Base-by-base conservation (phyloP, 345 rosid genomes). In the Microthlaspi erraticum region DNA sequence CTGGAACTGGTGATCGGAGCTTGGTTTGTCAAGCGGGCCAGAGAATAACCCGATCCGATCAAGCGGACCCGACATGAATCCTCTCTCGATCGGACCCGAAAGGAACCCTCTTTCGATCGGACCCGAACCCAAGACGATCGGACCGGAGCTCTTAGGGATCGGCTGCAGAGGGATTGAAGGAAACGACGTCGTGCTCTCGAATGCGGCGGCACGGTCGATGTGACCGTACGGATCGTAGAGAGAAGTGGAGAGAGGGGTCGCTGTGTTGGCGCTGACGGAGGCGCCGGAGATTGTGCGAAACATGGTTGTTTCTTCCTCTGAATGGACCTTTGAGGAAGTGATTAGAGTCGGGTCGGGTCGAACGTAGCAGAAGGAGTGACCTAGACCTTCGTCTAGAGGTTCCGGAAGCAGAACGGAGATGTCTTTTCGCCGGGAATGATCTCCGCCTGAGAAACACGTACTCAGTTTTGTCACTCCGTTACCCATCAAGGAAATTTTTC, bases 231-330 rank as follows among this genome's bases (percentile, higher is more conserved):
- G 74, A 60, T 92, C 95, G 48, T 83, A 33, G 7, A 89, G 65
- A 16, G 98, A 82, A 0, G 98, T 92, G 2, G 98, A 92, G 12
- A 83, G 93, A n/a, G 87, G 96, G 5, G 98, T 92, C 2, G 94
- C 84, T 0, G 98, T 81, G 81, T 92, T 92, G 72, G 98, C 98
- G 56, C 98, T 92, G 5, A 92, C 84, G 6, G 98, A 92, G 7
- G 98, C 95, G n/a, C 96, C 98, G 52, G 98, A 88, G 53, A 92
- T 92, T 41, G 98, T 66, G 14, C 91, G 86, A 84, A 88, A 92
- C 43, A 85, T 83, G 10, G 92, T 86, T 46, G 92, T 66, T 41
- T 84, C 80, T 45, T 87, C 93, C 10, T 84, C 88, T 10, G 96
- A 89, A 70, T 92, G 86, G 65, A 89, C 92, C 46, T 89, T 85